Percentiles rank a stretch among this genome's conserved stretches.
phyloP scores from a whole-genome alignment of 495 filamentous ascomycete species.

The Evansstolkia leycettana region DNA sequence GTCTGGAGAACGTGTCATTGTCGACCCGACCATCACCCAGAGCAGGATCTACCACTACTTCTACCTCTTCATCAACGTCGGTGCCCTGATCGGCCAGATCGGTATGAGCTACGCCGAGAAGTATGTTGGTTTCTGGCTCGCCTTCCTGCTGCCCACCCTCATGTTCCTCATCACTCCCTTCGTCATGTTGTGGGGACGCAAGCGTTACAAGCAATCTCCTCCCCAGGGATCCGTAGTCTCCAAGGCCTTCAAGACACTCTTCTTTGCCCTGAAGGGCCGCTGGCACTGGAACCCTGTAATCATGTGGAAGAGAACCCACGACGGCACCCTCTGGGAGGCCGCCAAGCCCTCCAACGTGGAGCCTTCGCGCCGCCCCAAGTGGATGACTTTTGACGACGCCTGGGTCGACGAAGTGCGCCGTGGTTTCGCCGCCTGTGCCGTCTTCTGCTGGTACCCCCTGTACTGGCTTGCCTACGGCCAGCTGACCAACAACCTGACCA shows the following conservation, averaged over 20 bases:
- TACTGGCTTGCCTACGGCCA: conserved; percentile 54
- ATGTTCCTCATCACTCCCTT: conserved; percentile 39
- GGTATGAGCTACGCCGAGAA: conserved; percentile 45
- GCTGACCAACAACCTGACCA: conserved; percentile 58
- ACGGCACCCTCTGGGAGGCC: conserved; percentile 42
- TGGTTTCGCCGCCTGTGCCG: conserved; percentile 56
- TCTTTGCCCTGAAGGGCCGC: conserved; percentile 40
- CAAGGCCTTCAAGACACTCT: conserved; percentile 34
- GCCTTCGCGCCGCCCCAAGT: conserved; percentile 28
- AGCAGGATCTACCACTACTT: conserved; percentile 1
- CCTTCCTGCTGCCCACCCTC: conserved; percentile 40
- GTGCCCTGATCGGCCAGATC: conserved; percentile 23
- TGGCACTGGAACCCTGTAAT: conserved; percentile 36
- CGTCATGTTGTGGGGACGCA: conserved; percentile 39
- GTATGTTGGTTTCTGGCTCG: conserved; percentile 55
- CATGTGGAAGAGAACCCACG: conserved; percentile 33
- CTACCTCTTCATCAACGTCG: conserved; percentile 46
- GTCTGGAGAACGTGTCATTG: conserved; percentile 43
- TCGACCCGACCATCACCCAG: conserved; percentile 42
- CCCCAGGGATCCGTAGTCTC: conserved; percentile 46
- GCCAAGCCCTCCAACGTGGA: conserved; percentile 52
- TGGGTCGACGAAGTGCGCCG: conserved; percentile 64
- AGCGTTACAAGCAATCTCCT: conserved; percentile 37
- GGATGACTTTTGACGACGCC: conserved; percentile 65
- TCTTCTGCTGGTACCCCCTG: conserved; percentile 57